Percentiles rank a stretch among this genome's conserved stretches.
Evolutionary conservation across 805 yeast genomes (phyloP).

Genomic region (Groenewaldozyma tartarivorans): DNA sequence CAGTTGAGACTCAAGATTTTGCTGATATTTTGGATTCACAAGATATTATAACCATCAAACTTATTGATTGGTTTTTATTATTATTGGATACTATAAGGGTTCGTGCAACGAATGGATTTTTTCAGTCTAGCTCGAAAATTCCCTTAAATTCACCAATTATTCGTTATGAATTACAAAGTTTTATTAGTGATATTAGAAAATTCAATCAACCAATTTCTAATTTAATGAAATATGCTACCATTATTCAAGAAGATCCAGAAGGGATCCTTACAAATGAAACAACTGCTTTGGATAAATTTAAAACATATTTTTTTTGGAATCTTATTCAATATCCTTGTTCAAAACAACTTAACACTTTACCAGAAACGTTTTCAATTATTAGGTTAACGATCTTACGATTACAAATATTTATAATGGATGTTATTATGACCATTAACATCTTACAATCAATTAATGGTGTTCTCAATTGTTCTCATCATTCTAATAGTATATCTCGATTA

Average conservation of each 20-base stretch:
- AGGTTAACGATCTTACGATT: conserved; percentile 13
- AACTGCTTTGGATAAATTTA: not conserved
- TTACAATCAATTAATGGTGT: conserved; percentile 11
- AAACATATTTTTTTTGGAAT: not conserved
- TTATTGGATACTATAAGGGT: not conserved
- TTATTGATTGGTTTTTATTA: not conserved
- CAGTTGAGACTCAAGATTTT: conserved; percentile 4
- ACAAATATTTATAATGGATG: conserved; percentile 13
- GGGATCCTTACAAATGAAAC: conserved; percentile 2
- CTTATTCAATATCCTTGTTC: conserved; percentile 5
- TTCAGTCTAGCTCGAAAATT: no score
- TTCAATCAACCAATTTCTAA: not conserved
- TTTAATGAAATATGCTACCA: no score
- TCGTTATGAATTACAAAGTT: not conserved
- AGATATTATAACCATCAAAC: not conserved
- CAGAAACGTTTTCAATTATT: conserved; percentile 14
- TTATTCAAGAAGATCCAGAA: not conserved
- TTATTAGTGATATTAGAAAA: not conserved
- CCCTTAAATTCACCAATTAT: not conserved
- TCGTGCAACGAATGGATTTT: not conserved
- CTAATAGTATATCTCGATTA: conserved; percentile 9
- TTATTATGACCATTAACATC: conserved; percentile 11
- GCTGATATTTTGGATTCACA: conserved; percentile 4
- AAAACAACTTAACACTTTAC: conserved; percentile 6
- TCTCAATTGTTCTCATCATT: conserved; percentile 11